A percentile compares a stretch with the other conserved stretches of the same genome.
phyloP scores from a whole-genome alignment of 1,284 basidiomycete genomes.

The Ceratobasidium sp. region DNA sequence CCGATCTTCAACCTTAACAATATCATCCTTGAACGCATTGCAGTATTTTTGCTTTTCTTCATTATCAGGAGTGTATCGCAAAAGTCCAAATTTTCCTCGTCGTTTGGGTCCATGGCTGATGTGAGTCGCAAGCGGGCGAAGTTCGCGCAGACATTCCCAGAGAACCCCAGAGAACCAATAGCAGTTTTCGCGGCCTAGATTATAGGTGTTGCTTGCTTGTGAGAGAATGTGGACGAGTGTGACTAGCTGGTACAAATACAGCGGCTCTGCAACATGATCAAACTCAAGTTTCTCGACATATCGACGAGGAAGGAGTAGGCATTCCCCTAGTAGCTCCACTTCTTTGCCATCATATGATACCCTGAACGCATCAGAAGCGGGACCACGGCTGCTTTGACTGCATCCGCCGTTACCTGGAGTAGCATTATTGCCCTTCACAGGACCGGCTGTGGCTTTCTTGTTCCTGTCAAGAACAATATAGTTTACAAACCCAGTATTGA shows the following conservation, averaged over 20 bases:
- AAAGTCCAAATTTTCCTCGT: background rate
- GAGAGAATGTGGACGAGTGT: background rate
- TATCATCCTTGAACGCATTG: background rate
- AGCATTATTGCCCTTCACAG: too few relatives aligned
- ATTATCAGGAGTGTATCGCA: background rate
- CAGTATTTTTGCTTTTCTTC: background rate
- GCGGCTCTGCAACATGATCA: background rate
- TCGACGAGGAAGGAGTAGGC: background rate
- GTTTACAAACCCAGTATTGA: background rate
- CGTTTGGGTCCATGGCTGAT: background rate
- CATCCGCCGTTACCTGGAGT: too few relatives aligned
- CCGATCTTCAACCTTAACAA: background rate
- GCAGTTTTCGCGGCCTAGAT: background rate
- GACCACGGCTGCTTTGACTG: too few relatives aligned
- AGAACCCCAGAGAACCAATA: slow-evolving; percentile 19
- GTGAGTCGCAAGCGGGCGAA: background rate
- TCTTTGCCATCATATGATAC: background rate
- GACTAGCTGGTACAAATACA: background rate
- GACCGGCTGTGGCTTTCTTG: too few relatives aligned
- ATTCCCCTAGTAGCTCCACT: background rate
- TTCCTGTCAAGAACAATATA: slow-evolving; percentile 4
- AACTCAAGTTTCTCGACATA: background rate
- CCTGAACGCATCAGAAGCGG: too few relatives aligned
- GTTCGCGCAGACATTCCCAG: slow-evolving; percentile 3
- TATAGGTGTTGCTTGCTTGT: too few relatives aligned